These are phyloP conservation scores for Sphagnum magellanicum DNA, from an alignment of 228 moss, liverwort and hornwort species.

Conservation along the genomic window DNA sequence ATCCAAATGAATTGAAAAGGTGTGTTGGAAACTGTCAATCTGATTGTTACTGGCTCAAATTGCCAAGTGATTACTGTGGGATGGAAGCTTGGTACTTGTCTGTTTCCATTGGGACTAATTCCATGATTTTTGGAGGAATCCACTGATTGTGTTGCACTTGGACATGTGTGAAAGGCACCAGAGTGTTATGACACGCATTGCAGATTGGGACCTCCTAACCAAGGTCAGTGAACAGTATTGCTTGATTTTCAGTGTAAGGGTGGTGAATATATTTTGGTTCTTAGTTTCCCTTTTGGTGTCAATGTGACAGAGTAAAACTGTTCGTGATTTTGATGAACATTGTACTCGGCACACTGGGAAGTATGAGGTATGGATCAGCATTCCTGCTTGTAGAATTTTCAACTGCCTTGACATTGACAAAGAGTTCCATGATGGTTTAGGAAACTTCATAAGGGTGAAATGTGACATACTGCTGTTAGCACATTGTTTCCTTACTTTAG, in stretches of 20 bases:
- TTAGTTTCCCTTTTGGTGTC: not conserved
- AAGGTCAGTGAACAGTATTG: conserved; percentile 34
- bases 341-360: conserved; percentile 73
- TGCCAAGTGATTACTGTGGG: not conserved
- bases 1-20: not conserved
- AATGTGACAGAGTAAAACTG: conserved; percentile 32
- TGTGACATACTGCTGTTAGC: not conserved
- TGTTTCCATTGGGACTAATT: not conserved
- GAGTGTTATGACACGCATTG: conserved; percentile 54
- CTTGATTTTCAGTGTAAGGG: not conserved
- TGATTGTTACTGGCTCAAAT: not conserved
- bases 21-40: not conserved
- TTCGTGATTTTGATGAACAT: conserved; percentile 73
- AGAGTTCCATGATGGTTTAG: not conserved
- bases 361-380: conserved; percentile 43
- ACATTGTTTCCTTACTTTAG: not conserved
- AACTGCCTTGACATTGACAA: not conserved
- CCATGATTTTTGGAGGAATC: not conserved
- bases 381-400: not conserved
- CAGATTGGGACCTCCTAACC: conserved; percentile 56
- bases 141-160: not conserved
- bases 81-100: conserved; percentile 1
- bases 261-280: not conserved
- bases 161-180: conserved; percentile 48
- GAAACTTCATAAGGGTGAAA: not conserved